Conservation (phyloP, 345 rosid species). For the Eucalyptus leucophloia region DNA sequence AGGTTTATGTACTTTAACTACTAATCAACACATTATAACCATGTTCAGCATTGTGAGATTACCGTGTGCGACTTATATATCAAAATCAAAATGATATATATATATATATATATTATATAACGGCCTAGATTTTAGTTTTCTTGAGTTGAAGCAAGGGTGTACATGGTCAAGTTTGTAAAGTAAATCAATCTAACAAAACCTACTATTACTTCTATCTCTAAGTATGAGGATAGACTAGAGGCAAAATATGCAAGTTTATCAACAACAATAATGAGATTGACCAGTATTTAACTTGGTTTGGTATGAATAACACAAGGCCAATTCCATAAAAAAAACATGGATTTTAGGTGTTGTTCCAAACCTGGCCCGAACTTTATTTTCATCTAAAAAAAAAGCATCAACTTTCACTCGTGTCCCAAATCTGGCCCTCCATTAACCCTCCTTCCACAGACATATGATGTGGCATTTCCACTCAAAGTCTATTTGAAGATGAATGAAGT, state of each 20-base stretch:
- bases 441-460: too few relatives aligned
- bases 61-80: not conserved
- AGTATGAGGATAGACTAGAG: not conserved
- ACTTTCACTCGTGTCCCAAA: too few relatives aligned
- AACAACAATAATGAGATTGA: not conserved
- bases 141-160: not conserved
- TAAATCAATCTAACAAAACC: not conserved
- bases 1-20: too few relatives aligned
- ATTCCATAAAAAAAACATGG: too few relatives aligned
- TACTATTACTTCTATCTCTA: not conserved
- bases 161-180: not conserved
- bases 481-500: too few relatives aligned
- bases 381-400: too few relatives aligned
- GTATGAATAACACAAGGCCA: too few relatives aligned
- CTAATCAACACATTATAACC: too few relatives aligned
- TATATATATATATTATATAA: not conserved
- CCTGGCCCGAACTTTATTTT: too few relatives aligned
- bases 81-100: not conserved
- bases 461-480: too few relatives aligned
- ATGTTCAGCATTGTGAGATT: not conserved
- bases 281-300: not conserved
- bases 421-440: too few relatives aligned
- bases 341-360: too few relatives aligned
- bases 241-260: not conserved
- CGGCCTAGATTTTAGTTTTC: not conserved